Evolutionary conservation across 1,284 basidiomycete genomes (phyloP).

Genomic region (Microbotryum scabiosae): DNA sequence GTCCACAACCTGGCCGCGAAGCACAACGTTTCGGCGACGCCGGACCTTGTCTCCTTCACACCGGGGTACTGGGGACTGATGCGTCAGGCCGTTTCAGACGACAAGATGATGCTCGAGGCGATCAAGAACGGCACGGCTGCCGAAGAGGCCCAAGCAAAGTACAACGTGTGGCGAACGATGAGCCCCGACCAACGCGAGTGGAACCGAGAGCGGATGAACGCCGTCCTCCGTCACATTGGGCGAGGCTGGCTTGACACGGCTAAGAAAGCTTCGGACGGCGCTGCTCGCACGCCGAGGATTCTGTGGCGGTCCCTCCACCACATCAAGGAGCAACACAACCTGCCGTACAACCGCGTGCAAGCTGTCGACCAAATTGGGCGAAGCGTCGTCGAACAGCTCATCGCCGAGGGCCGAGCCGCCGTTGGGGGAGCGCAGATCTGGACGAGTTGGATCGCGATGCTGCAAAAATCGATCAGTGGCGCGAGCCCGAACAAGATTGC

Average conservation of each 20-base stretch:
- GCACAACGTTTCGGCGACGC: constrained; percentile 8
- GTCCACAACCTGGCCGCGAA: constrained; percentile 1
- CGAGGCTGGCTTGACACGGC: constrained; percentile 8
- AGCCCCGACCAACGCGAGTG: neutral
- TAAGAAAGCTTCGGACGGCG: neutral
- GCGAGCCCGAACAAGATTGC: neutral
- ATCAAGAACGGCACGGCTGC: neutral
- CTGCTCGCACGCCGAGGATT: constrained; percentile 5
- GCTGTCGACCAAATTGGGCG: constrained; percentile 26
- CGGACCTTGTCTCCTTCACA: constrained; percentile 18
- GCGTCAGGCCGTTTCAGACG: constrained; percentile 13
- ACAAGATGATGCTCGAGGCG: neutral
- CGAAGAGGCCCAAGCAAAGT: constrained; percentile 1
- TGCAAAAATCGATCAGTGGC: neutral
- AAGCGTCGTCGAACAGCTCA: constrained; percentile 9
- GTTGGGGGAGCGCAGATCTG: neutral
- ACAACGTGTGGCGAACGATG: constrained; percentile 8
- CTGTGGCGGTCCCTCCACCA: constrained; percentile 24
- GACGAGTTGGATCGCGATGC: constrained; percentile 4
- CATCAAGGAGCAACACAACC: constrained; percentile 10
- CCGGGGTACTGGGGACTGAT: constrained; percentile 21
- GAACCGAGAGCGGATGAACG: constrained; percentile 6
- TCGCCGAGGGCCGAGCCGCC: constrained; percentile 9
- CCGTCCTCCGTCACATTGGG: constrained; percentile 9
- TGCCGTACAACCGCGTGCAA: constrained; percentile 9